These are phyloP conservation scores for Musa troglodytarum DNA, from an alignment of 176 grass and related monocot species.

Conservation along the genomic window DNA sequence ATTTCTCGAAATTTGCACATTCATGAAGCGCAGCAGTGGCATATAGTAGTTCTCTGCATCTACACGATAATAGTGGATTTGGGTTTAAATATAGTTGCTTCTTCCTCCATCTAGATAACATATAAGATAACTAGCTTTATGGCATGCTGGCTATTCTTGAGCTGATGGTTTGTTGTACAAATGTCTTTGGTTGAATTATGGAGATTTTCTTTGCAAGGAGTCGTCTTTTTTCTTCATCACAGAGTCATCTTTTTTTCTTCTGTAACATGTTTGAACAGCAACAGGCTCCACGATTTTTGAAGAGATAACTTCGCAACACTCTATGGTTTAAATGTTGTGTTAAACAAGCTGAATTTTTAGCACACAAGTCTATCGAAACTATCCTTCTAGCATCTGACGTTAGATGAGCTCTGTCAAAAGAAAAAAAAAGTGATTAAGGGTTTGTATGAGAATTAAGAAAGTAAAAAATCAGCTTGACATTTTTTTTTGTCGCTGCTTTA, in stretches of 20 bases:
- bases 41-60: neutral
- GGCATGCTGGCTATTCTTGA: neutral
- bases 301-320: neutral
- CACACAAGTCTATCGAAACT: neutral
- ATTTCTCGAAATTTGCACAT: neutral
- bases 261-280: neutral
- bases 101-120: neutral
- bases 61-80: neutral
- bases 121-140: neutral
- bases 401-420: neutral
- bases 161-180: no score
- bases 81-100: neutral
- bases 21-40: neutral
- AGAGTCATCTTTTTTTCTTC: neutral
- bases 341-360: neutral
- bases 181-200: no score
- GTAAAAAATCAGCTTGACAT: neutral
- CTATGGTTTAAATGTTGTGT: neutral
- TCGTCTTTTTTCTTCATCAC: no score
- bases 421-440: neutral
- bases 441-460: neutral
- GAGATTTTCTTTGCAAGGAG: no score
- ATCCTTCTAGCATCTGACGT: neutral
- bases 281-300: neutral
- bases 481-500: neutral